Evolutionary conservation across 768 basidiomycete genomes (phyloP), one percentile per base, ranked within the genome.

Genomic region (Hirschioporus abietinus): DNA sequence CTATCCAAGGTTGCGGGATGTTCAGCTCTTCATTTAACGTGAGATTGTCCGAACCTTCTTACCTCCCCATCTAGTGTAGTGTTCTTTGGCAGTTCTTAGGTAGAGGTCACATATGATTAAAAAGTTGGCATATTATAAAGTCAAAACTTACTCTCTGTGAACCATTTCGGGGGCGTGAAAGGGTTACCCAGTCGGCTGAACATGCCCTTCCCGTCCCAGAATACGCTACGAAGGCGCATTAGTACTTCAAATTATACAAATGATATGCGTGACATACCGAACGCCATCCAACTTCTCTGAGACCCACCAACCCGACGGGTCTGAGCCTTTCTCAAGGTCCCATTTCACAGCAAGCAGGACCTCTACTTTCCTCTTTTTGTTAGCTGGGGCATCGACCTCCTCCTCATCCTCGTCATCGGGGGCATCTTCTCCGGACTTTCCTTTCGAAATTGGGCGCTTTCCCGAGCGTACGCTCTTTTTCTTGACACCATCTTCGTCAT

Each of bases 211-310:
- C 85, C 86, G 69, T 86, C 83, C 68, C 82, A 87, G 70, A 79
- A 86, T 0, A 85, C 82, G 34, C 86, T 71, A 34, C 27, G 18
- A 23, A n/a, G 12, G 24, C 15, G 42, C 15, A 64, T 52, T 52
- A 52, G 20, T 15, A 52, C 42, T 20, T 15, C 20, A 60, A 35
- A 63, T 25, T 17, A 34, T 52, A 30, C 62, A 35, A 27, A 30
- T 17, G 58, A 42, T n/a, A 34, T 20, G 58, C 7, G 26, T 24
- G 7, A 67, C 80, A n/a, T 68, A 86, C 85, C 86, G 76, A 35
- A 87, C 85, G 66, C 86, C 86, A 73, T 88, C 86, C 63, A 88
- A 71, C 71, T 88, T 87, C 70, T 88, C 86, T 1, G 84, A 85
- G 34, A 86, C 81, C 84, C 84, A 86, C 84, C 84, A 88, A 1